These are phyloP conservation scores for Auricularia sp. DNA, from an alignment of 768 basidiomycete species.

Conservation along the genomic window DNA sequence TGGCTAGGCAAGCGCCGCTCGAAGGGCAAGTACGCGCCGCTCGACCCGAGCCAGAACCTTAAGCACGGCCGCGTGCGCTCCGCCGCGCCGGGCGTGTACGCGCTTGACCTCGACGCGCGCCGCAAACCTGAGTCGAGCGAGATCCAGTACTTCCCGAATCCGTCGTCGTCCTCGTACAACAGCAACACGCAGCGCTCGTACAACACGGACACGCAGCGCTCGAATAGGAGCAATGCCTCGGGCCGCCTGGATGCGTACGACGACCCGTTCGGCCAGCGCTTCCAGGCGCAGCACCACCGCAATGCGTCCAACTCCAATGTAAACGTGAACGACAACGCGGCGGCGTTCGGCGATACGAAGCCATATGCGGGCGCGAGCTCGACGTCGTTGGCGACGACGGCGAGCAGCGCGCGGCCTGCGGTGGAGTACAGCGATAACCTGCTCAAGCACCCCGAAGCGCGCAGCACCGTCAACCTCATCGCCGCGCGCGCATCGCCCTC, in stretches of 20 bases:
- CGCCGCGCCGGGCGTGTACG: background rate
- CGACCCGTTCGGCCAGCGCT: background rate
- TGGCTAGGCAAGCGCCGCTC: background rate
- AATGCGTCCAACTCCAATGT: background rate
- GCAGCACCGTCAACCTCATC: background rate
- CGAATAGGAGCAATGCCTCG: background rate
- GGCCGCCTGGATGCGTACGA: background rate
- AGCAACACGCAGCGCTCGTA: background rate
- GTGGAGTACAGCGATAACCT: background rate
- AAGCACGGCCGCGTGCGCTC: background rate
- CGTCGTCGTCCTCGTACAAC: no score
- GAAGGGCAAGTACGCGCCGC: background rate
- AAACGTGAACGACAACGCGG: background rate
- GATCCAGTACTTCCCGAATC: no score
- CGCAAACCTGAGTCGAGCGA: no score
- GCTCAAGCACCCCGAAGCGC: background rate
- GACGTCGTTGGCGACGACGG: background rate
- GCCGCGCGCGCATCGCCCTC: background rate
- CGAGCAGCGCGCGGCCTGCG: background rate
- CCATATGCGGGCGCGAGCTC: background rate
- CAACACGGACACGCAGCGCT: background rate
- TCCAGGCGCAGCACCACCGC: background rate
- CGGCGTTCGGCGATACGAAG: background rate
- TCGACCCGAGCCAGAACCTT: background rate
- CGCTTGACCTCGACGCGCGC: background rate